Evolutionary conservation across 148 eudicot genomes (phyloP).

Genomic region (Fagopyrum tataricum): DNA sequence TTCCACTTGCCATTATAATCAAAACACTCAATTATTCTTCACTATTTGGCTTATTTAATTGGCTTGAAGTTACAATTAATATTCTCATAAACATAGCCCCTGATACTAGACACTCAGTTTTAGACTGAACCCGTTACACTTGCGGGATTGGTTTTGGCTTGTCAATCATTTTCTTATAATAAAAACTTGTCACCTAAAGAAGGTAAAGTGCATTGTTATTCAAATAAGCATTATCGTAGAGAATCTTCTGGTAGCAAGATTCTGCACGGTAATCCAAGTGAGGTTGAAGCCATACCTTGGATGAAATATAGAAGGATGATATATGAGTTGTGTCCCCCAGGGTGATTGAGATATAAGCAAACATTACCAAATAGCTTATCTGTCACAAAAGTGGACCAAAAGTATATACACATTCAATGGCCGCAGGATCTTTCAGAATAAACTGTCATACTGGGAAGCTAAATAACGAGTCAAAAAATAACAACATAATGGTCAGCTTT

Average conservation of each 20-base stretch:
- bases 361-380: conserved; percentile 73
- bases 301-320: conserved; percentile 42
- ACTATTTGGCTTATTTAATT: no score
- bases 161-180: background rate
- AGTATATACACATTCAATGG: background rate
- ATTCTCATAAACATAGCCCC: no score
- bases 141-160: no score
- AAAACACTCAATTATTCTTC: no score
- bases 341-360: conserved; percentile 55
- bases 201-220: background rate
- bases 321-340: conserved; percentile 41
- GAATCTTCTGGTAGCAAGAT: background rate
- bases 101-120: no score
- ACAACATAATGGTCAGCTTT: background rate
- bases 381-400: conserved; percentile 15
- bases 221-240: background rate
- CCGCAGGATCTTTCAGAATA: background rate
- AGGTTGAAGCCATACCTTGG: conserved; percentile 35
- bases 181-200: background rate
- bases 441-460: background rate
- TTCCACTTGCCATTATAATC: no score
- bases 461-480: background rate
- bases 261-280: background rate
- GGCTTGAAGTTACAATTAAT: no score
- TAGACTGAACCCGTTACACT: no score